Base-by-base conservation (phyloP, 2,329 filamentous ascomycete genomes). In the Lachnellula arida region DNA sequence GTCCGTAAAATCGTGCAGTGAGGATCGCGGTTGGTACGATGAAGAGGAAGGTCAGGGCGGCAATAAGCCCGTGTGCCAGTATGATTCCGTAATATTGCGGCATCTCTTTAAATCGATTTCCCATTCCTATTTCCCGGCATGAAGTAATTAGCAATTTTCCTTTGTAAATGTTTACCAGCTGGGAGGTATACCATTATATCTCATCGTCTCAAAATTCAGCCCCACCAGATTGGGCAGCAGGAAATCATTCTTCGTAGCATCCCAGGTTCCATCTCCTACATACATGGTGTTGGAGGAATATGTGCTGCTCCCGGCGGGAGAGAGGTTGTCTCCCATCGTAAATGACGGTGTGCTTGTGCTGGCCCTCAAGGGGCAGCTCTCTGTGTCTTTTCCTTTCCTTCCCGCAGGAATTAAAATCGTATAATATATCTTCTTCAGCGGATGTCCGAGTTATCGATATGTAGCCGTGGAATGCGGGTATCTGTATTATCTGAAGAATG, bases 191-290 rank as follows among this genome's bases (percentile, higher is more conserved):
- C 88, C 89, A 80, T 94, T 94, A 74, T 91, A 91, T 69, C 81
- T 84, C 85, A 89, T 92, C 5, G 89, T 92, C 49, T 86, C 87
- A 70, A 90, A 89, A 69, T 91, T 89, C 61, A 90, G 73, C 8
- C 88, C 88, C 65, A 86, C 77, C 46, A 94, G 75, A 67, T 91
- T 91, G 37, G 89, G 89, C 51, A 94, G 74, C 53, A 94, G 75
- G 69, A 93, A 94, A 17, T 81, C 85, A 67, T 92, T 90, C 69
- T 86, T 86, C 57, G 80, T 78, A 55, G 87, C 86, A 66, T 92
- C 87, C 89, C 89, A 94, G 35, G 89, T 93, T 22, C 89, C 89
- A 69, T 93, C 89, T 60, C 89, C 89, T 15, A 93, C 88, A 54
- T 77, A 79, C 78, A 92, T 77, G n/a, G 85, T 89, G 67, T 85